Conservation (phyloP, 2,329 filamentous ascomycete species). For the Epicoccum nigrum region DNA sequence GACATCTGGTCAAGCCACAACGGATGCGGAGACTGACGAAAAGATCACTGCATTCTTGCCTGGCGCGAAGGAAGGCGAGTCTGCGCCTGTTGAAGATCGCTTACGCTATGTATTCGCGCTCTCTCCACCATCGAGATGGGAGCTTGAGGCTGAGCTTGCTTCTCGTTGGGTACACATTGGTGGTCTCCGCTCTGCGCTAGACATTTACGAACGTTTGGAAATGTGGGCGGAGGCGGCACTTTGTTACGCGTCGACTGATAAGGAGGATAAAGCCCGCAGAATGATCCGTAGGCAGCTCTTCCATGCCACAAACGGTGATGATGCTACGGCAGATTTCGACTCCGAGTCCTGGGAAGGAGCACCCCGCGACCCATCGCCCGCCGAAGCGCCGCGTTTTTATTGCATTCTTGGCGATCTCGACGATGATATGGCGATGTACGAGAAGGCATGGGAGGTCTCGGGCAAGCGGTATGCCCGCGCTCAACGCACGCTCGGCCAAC, state of each 20-base stretch:
- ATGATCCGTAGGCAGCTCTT: constrained; percentile 82
- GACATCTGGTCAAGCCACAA: constrained; percentile 57
- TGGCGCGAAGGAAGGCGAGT: constrained; percentile 73
- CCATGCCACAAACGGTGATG: constrained; percentile 61
- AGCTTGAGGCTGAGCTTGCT: constrained; percentile 90
- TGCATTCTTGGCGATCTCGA: constrained; percentile 95
- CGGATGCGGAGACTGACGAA: constrained; percentile 34
- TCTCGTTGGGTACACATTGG: constrained; percentile 90
- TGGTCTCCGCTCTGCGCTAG: constrained; percentile 84
- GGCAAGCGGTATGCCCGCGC: constrained; percentile 81
- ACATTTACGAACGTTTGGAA: constrained; percentile 91
- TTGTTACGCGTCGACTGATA: constrained; percentile 79
- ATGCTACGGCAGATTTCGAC: constrained; percentile 51
- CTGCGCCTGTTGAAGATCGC: constrained; percentile 76
- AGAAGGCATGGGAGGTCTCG: constrained; percentile 87
- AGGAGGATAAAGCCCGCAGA: constrained; percentile 80
- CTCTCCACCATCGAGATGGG: constrained; percentile 86
- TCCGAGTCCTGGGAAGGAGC: constrained; percentile 67
- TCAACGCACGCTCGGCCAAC: constrained; percentile 83
- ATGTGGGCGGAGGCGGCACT: constrained; percentile 96
- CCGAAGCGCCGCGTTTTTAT: constrained; percentile 85
- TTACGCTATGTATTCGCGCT: constrained; percentile 85
- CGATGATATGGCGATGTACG: constrained; percentile 74
- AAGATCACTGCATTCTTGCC: constrained; percentile 81
- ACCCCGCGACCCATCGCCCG: constrained; percentile 71